These are phyloP conservation scores for Lepiota brunneoincarnata DNA, from an alignment of 768 basidiomycete species.

Conservation along the genomic window DNA sequence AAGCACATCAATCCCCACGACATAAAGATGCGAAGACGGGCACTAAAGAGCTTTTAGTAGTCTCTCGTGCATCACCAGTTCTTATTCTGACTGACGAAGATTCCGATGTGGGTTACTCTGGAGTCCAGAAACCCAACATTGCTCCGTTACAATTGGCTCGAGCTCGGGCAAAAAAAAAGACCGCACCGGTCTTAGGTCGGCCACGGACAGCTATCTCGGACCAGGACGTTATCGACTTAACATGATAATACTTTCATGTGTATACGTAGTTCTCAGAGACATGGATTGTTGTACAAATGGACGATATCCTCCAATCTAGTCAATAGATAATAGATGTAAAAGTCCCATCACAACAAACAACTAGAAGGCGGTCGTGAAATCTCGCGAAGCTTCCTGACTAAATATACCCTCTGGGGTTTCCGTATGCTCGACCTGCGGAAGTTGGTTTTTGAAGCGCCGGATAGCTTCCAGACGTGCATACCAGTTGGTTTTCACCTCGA, in stretches of 20 bases:
- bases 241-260: not conserved
- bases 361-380: constrained; percentile 57
- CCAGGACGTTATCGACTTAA: constrained; percentile 5
- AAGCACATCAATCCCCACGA: constrained; percentile 10
- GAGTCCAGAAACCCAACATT: not conserved
- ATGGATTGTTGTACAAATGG: not conserved
- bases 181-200: not conserved
- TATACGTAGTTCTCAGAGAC: not conserved
- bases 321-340: not conserved
- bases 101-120: not conserved
- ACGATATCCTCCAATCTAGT: not conserved
- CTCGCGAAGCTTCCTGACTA: constrained; percentile 49
- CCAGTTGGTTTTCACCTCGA: constrained; percentile 91
- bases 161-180: not conserved
- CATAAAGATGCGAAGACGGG: not conserved
- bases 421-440: constrained; percentile 23
- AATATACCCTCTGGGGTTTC: constrained; percentile 40
- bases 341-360: not conserved
- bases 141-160: constrained; percentile 8
- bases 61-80: not conserved
- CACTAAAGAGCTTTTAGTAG: not conserved
- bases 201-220: not conserved
- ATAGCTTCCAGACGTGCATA: constrained; percentile 76
- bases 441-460: constrained; percentile 57
- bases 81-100: not conserved